Evolutionary conservation across 2,329 filamentous ascomycete genomes (phyloP).

Genomic region (Cladosporium halotolerans): DNA sequence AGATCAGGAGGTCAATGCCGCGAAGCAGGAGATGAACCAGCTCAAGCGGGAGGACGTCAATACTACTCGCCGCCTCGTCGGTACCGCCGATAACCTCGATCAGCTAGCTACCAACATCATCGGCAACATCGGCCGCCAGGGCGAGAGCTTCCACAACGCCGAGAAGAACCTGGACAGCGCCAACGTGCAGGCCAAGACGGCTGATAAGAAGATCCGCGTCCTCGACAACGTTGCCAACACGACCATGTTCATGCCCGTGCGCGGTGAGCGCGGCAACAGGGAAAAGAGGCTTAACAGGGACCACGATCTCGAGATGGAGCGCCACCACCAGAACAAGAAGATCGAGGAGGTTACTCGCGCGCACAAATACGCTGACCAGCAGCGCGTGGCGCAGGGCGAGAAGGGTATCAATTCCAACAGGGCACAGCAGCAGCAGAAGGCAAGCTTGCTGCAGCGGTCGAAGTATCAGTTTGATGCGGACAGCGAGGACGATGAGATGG

Average conservation of each 20-base stretch:
- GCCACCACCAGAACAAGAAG: constrained; percentile 28
- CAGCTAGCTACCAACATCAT: constrained; percentile 67
- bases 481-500: constrained; percentile 60
- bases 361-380: constrained; percentile 58
- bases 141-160: constrained; percentile 73
- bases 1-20: constrained; percentile 64
- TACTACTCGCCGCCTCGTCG: constrained; percentile 64
- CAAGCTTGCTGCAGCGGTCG: constrained; percentile 41
- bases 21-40: constrained; percentile 67
- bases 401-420: constrained; percentile 39
- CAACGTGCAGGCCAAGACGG: constrained; percentile 35
- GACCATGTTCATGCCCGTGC: constrained; percentile 64
- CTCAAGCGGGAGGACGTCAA: constrained; percentile 72
- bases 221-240: constrained; percentile 68
- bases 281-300: constrained; percentile 44
- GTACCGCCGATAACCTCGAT: constrained; percentile 61
- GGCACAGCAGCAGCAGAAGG: constrained; percentile 43
- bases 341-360: constrained; percentile 37
- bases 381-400: constrained; percentile 52
- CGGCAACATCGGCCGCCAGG: constrained; percentile 67
- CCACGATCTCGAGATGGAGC: not conserved
- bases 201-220: constrained; percentile 65
- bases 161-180: constrained; percentile 78
- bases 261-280: constrained; percentile 47
- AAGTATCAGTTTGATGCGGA: constrained; percentile 79